Evolutionary conservation across 345 rosid genomes (phyloP).

Genomic region (Syzygium jambos): DNA sequence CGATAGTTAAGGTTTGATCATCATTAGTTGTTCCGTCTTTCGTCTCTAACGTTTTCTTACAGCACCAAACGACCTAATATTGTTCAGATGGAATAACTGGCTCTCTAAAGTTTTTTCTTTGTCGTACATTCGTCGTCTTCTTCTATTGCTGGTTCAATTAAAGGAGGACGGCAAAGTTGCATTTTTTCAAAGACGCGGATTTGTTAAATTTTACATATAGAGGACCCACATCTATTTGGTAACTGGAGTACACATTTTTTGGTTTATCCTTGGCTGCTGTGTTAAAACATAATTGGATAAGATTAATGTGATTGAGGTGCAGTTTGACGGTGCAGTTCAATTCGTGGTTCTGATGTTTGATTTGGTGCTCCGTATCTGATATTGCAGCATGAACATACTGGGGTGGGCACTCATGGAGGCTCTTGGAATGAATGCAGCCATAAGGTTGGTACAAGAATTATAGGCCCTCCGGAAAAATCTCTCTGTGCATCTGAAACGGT

Average conservation of each 20-base stretch:
- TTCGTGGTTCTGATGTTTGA: neutral
- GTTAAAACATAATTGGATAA: neutral
- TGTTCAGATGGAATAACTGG: neutral
- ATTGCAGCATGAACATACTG: constrained; percentile 62
- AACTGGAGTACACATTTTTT: neutral
- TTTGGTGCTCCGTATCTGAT: neutral
- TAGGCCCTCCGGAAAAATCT: neutral
- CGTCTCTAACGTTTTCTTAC: neutral
- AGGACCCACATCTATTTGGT: neutral
- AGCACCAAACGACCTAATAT: neutral
- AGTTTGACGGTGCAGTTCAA: neutral
- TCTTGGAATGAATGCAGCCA: constrained; percentile 74
- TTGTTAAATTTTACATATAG: neutral
- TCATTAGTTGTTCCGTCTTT: neutral
- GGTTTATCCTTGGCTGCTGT: neutral
- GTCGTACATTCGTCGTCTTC: neutral
- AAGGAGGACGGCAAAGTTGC: neutral
- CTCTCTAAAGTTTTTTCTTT: neutral
- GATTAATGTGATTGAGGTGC: neutral
- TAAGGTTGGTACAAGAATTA: constrained; percentile 31
- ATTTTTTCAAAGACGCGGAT: neutral
- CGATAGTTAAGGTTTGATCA: neutral
- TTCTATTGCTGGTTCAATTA: neutral
- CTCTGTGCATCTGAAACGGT: neutral
- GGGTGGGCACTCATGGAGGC: constrained; percentile 87